These are phyloP conservation scores for Magnolia sinica DNA, from an alignment of 164 flowering plant genomes.

Conservation along the genomic window DNA sequence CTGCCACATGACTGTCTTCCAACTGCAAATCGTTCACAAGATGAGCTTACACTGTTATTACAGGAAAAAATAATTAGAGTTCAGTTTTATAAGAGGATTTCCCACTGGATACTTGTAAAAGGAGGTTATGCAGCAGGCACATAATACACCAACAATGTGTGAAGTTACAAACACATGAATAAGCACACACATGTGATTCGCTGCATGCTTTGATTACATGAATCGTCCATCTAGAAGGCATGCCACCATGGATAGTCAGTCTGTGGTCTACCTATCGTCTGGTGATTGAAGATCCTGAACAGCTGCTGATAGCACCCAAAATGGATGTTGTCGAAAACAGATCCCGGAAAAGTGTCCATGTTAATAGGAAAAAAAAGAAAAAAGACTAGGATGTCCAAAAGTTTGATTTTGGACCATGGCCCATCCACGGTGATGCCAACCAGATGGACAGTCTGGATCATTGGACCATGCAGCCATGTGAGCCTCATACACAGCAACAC, in stretches of 20 bases:
- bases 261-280: too few species aligned
- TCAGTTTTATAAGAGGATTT: too few species aligned
- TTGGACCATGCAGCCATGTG: not conserved
- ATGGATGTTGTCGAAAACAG: too few species aligned
- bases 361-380: too few species aligned
- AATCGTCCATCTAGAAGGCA: too few species aligned
- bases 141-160: not conserved
- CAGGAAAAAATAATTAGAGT: too few species aligned
- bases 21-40: slow-evolving; percentile 39
- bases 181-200: not conserved
- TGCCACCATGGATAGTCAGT: too few species aligned
- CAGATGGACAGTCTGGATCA: not conserved
- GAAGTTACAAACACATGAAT: not conserved
- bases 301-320: too few species aligned
- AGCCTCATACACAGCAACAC: not conserved
- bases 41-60: not conserved
- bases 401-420: not conserved
- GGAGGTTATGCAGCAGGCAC: not conserved
- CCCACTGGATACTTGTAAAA: not conserved
- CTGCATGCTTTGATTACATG: too few species aligned
- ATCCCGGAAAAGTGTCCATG: too few species aligned
- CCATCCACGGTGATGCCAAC: not conserved
- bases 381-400: not conserved
- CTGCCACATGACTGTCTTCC: slow-evolving; percentile 48
- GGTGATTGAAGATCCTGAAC: too few species aligned